A percentile compares a stretch with the other conserved stretches of the same genome.
Conservation (phyloP, 257 asterid genomes). For the Handroanthus guayacan region DNA sequence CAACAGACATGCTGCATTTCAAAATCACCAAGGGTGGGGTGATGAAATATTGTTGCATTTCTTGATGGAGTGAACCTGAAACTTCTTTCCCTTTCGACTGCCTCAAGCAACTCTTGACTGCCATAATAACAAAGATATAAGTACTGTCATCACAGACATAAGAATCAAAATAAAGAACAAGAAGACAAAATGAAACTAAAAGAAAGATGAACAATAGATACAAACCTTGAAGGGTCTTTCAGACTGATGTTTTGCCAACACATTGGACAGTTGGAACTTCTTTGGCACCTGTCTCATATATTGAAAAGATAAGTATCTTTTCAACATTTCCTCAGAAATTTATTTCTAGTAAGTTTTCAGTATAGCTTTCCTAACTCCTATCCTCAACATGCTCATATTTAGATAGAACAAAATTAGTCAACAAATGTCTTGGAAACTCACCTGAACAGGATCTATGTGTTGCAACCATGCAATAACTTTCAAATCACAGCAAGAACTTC, state of each 20-base stretch:
- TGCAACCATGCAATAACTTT: neutral
- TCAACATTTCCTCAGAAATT: conserved; percentile 24
- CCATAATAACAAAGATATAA: conserved; percentile 20
- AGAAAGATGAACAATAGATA: conserved; percentile 24
- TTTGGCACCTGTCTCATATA: conserved; percentile 76
- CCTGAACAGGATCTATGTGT: neutral
- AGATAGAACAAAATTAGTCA: conserved; percentile 9
- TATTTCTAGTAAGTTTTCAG: neutral
- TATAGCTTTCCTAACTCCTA: conserved; percentile 8
- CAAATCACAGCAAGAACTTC: neutral
- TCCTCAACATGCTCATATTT: conserved; percentile 17
- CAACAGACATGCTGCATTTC: conserved; percentile 80
- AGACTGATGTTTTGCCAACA: conserved; percentile 90
- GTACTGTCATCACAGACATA: conserved; percentile 1
- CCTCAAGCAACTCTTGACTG: conserved; percentile 97
- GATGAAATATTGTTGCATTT: conserved; percentile 68
- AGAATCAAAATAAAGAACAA: conserved; percentile 23
- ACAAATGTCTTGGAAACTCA: conserved; percentile 23
- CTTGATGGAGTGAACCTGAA: conserved; percentile 69
- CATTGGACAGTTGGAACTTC: conserved; percentile 98
- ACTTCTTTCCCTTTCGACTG: conserved; percentile 78
- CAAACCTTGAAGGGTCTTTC: conserved; percentile 81
- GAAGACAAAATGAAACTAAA: conserved; percentile 29
- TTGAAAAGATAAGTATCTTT: conserved; percentile 28
- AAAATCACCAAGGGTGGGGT: conserved; percentile 77